phyloP scores from a whole-genome alignment of 106 monocot genomes.

The Gastrodia elata region DNA sequence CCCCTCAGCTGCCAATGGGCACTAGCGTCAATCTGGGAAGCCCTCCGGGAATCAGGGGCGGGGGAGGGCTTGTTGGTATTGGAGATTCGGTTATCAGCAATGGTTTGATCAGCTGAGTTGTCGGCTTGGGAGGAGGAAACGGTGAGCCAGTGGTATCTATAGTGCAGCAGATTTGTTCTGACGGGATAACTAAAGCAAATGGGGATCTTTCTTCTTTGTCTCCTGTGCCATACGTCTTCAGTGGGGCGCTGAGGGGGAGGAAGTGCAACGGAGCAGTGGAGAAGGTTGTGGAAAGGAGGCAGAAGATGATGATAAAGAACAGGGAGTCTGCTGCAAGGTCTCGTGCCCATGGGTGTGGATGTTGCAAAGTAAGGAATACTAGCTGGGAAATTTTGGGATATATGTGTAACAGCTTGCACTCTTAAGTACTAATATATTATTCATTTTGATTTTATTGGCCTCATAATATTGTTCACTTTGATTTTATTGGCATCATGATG shows the following conservation, averaged over 20 bases:
- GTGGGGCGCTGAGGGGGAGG: slow-evolving; percentile 30
- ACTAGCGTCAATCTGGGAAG: neutral
- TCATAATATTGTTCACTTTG: no score
- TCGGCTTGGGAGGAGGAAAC: slow-evolving; percentile 19
- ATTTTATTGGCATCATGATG: no score
- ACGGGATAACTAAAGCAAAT: slow-evolving; percentile 18
- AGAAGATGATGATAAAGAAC: slow-evolving; percentile 63
- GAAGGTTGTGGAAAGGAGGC: slow-evolving; percentile 32
- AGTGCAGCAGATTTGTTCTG: slow-evolving; percentile 11
- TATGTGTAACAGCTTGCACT: no score
- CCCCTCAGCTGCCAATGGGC: neutral
- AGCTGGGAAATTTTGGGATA: no score
- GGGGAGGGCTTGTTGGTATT: slow-evolving; percentile 23
- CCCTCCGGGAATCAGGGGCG: slow-evolving; percentile 2
- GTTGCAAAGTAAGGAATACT: no score
- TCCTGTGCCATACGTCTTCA: slow-evolving; percentile 35
- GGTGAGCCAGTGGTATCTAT: slow-evolving; percentile 7
- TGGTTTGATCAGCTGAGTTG: slow-evolving; percentile 27
- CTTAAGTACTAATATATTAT: no score
- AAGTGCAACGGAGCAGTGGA: slow-evolving; percentile 26
- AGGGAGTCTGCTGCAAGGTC: slow-evolving; percentile 52
- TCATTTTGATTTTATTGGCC: no score
- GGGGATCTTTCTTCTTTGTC: slow-evolving; percentile 38
- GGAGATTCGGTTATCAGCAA: slow-evolving; percentile 16
- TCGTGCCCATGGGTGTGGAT: no score